Evolutionary conservation across 2,329 filamentous ascomycete genomes (phyloP).

Genomic region (Mycogone perniciosa): DNA sequence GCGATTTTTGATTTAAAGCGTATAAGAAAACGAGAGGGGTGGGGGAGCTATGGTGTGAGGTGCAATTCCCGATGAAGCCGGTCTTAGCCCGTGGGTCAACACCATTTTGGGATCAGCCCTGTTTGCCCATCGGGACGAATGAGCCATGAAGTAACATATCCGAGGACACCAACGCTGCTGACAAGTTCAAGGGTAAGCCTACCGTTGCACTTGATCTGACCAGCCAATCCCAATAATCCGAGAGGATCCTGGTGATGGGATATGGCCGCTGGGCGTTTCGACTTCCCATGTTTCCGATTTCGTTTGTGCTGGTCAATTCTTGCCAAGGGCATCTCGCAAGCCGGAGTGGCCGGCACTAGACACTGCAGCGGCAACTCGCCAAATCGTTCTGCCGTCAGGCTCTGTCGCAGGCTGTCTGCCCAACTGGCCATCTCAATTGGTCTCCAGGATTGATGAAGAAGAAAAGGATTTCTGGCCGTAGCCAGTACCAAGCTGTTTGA

Average conservation of each 20-base stretch:
- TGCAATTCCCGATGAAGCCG: too few relatives aligned
- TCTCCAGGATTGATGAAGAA: slow-evolving; percentile 22
- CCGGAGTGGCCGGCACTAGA: neutral
- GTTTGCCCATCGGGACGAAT: slow-evolving; percentile 19
- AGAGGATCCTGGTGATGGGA: slow-evolving; percentile 63
- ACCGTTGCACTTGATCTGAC: slow-evolving; percentile 57
- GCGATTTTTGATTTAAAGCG: too few relatives aligned
- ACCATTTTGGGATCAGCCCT: slow-evolving; percentile 1
- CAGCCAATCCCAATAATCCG: slow-evolving; percentile 64
- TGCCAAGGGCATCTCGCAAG: slow-evolving; percentile 11
- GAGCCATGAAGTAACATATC: slow-evolving; percentile 63
- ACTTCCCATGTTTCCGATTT: slow-evolving; percentile 5
- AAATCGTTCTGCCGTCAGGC: slow-evolving; percentile 28
- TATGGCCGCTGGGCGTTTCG: slow-evolving; percentile 2
- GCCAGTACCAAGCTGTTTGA: slow-evolving; percentile 1
- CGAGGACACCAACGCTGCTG: slow-evolving; percentile 66
- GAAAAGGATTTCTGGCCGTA: slow-evolving; percentile 12
- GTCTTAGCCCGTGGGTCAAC: too few relatives aligned
- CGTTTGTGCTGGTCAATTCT: slow-evolving; percentile 3
- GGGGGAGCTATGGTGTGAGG: neutral
- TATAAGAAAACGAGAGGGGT: too few relatives aligned
- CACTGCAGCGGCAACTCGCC: slow-evolving; percentile 10
- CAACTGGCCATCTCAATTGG: slow-evolving; percentile 31
- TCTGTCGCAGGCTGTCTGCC: slow-evolving; percentile 31
- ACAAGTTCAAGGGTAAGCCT: slow-evolving; percentile 67